phyloP scores from a whole-genome alignment of 805 yeast species.

The Schwanniomyces occidentalis region DNA sequence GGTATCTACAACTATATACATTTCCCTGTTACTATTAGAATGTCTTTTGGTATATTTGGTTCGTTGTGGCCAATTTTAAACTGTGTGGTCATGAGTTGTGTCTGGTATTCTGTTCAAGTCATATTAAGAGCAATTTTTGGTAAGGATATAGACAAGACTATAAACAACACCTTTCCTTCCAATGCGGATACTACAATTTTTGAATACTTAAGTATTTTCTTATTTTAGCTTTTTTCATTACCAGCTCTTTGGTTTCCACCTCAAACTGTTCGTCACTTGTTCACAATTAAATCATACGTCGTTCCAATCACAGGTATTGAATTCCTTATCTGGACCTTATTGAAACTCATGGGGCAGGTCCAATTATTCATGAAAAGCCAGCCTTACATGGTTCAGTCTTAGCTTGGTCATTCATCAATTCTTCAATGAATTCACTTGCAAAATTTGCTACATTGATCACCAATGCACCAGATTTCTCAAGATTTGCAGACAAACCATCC shows the following conservation, averaged over 20 bases:
- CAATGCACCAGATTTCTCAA: slow-evolving; percentile 14
- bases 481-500: slow-evolving; percentile 7
- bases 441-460: slow-evolving; percentile 13
- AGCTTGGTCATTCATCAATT: slow-evolving; percentile 13
- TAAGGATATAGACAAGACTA: slow-evolving; percentile 1
- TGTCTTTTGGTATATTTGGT: slow-evolving; percentile 36
- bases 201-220: slow-evolving; percentile 12
- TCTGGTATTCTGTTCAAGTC: slow-evolving; percentile 41
- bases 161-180: slow-evolving; percentile 12
- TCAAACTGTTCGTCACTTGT: slow-evolving; percentile 24
- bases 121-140: slow-evolving; percentile 15
- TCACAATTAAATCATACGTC: slow-evolving; percentile 21
- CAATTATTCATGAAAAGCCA: slow-evolving; percentile 10
- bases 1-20: slow-evolving; percentile 36
- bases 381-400: slow-evolving; percentile 7
- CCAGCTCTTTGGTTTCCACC: slow-evolving; percentile 28
- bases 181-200: slow-evolving; percentile 8
- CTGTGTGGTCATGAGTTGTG: slow-evolving; percentile 33
- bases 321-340: slow-evolving; percentile 26
- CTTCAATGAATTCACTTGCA: slow-evolving; percentile 12
- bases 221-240: slow-evolving; percentile 13
- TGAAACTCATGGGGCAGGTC: slow-evolving; percentile 26
- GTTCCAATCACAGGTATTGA: slow-evolving; percentile 29
- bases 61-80: slow-evolving; percentile 34
- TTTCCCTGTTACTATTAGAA: slow-evolving; percentile 36